Evolutionary conservation across 768 basidiomycete species (phyloP), one percentile per base, ranked within the genome.

Genomic region (Tylopilus felleus): DNA sequence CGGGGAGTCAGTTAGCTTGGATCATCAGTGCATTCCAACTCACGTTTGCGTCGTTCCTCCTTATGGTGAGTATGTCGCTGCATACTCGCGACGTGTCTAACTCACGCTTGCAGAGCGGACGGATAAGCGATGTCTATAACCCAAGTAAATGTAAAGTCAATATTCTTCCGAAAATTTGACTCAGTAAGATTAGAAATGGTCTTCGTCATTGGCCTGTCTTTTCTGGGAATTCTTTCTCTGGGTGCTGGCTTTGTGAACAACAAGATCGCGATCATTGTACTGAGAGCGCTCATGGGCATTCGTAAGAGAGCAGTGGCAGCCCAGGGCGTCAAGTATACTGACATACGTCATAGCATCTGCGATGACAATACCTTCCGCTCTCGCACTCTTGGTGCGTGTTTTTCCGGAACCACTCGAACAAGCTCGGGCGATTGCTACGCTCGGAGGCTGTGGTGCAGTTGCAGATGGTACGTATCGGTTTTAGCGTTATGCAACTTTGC

Each of bases 261-360:
- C 61, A 76, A 80, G 58, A 74, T 81, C 48, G 71, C 68, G 0
- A 67, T 85, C 41, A 71, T 83, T 35, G 70, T 81, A 39, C 62
- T 85, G 1, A 73, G 83, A 59, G 81, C 78, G 3, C 46, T 84
- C 9, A 76, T 71, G 58, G 82, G 83, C 19, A 71, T 77, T 33
- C 73, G 79, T 75, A 42, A 50, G 66, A n/a, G 36, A 38, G 19
- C 28, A 6, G 1, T 4, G 5, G 33, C n/a, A n/a, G n/a, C n/a
- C n/a, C 8, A n/a, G 0, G 19, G 10, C n/a, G 8, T 47, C 3
- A 28, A 16, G 22, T 51, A 16, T 44, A 19, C 39, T 60, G 4
- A 67, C n/a, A 21, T 8, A 17, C 19, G 1, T 49, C n/a, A 14
- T 69, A 72, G 77, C 72, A 13, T 80, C 77, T 19, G 72, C 80